phyloP scores from a whole-genome alignment of 192 early-diverging fungal genomes.

The Coemansia sp. region DNA sequence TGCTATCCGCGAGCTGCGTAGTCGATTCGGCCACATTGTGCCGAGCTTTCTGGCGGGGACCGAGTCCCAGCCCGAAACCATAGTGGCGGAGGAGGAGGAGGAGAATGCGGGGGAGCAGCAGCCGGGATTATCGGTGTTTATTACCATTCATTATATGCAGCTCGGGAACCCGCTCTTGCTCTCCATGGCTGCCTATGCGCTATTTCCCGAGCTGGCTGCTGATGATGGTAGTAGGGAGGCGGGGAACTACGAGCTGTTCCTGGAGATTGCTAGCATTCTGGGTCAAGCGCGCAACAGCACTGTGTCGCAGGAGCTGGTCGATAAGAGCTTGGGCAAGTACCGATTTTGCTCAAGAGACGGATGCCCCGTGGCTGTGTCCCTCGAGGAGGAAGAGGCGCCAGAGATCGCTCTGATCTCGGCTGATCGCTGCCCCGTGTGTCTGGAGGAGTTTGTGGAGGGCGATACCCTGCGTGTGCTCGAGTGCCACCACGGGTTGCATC shows the following conservation, averaged over 20 bases:
- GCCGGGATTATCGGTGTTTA: conserved; percentile 32
- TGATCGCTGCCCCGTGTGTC: conserved; percentile 44
- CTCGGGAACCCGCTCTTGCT: conserved; percentile 41
- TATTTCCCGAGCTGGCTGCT: conserved; percentile 38
- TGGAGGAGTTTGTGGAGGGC: conserved; percentile 35
- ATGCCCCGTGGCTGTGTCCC: background rate
- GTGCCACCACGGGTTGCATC: conserved; percentile 41
- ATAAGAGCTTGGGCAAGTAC: conserved; percentile 32
- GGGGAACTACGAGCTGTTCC: conserved; percentile 44
- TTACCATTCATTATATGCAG: conserved; percentile 42
- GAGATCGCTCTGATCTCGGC: conserved; percentile 33
- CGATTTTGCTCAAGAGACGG: background rate
- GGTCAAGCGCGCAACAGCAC: conserved; percentile 31
- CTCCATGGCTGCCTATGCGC: conserved; percentile 26
- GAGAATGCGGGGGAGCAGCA: conserved; percentile 1
- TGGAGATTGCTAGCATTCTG: conserved; percentile 45
- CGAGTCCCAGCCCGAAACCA: no score
- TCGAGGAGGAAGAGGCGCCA: background rate
- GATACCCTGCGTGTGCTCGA: conserved; percentile 36
- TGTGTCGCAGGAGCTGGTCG: conserved; percentile 38
- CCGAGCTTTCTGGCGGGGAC: background rate
- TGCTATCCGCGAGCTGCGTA: background rate
- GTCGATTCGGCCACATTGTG: conserved; percentile 4
- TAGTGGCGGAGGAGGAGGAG: background rate
- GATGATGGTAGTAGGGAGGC: background rate